phyloP scores from a whole-genome alignment of 768 basidiomycete genomes.

The Daedaleopsis nitida region DNA sequence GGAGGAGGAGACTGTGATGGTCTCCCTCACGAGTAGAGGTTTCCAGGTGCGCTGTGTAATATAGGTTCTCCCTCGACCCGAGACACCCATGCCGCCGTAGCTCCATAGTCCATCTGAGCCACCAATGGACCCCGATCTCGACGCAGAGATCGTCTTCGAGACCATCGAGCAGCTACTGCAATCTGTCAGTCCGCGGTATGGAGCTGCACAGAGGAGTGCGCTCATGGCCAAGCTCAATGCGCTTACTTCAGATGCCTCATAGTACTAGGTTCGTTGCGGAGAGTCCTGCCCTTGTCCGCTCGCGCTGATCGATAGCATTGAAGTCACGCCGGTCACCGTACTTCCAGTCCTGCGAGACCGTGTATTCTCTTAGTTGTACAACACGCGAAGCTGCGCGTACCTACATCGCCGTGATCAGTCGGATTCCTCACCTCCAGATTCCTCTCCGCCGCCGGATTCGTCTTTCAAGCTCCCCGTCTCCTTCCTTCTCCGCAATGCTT shows the following conservation, averaged over 20 bases:
- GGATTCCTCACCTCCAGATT: too few species aligned
- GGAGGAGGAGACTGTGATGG: slow-evolving; percentile 50
- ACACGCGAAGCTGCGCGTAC: not conserved
- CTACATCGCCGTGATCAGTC: not conserved
- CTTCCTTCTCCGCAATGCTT: slow-evolving; percentile 44
- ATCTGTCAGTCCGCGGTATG: slow-evolving; percentile 56
- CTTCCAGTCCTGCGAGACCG: too few species aligned
- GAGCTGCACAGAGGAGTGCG: slow-evolving; percentile 45
- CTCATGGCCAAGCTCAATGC: slow-evolving; percentile 50
- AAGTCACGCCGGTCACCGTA: too few species aligned
- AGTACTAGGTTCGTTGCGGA: not conserved
- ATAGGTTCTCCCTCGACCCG: not conserved
- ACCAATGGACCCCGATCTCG: slow-evolving; percentile 16
- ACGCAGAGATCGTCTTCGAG: slow-evolving; percentile 45
- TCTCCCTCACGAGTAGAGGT: slow-evolving; percentile 55
- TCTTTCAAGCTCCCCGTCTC: slow-evolving; percentile 36
- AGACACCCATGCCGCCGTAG: slow-evolving; percentile 2
- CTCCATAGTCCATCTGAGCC: slow-evolving; percentile 9
- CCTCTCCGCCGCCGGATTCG: not conserved
- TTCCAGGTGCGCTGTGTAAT: slow-evolving; percentile 45
- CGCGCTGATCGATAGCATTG: too few species aligned
- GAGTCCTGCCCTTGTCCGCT: too few species aligned
- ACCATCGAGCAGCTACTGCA: slow-evolving; percentile 60
- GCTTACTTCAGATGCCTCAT: not conserved
- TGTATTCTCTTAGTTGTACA: not conserved